A percentile compares a stretch with the other conserved stretches of the same genome.
Conservation (phyloP, 805 yeast genomes). For the Kockiozyma suomiensis region DNA sequence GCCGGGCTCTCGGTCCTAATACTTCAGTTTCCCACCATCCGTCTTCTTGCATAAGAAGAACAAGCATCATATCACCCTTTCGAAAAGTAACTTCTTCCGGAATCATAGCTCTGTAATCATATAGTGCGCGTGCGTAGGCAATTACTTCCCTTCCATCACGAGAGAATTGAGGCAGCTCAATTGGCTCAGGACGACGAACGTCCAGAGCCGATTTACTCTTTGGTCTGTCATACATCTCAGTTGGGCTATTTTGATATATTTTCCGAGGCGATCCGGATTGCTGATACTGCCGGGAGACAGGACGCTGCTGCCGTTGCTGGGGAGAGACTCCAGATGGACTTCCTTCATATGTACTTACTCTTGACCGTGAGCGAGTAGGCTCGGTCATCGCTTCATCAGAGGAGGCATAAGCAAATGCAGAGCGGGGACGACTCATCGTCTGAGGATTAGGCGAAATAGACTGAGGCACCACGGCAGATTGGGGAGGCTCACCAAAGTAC, state of each 20-base stretch:
- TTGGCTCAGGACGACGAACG: conserved; percentile 22
- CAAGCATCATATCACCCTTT: conserved; percentile 58
- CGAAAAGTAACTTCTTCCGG: conserved; percentile 63
- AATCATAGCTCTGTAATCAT: conserved; percentile 60
- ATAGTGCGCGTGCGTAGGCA: conserved; percentile 56
- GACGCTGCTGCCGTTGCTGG: conserved; percentile 24
- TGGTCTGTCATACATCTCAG: conserved; percentile 1
- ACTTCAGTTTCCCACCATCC: conserved; percentile 79
- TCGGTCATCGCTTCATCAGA: neutral
- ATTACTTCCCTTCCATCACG: conserved; percentile 57
- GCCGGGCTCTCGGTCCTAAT: conserved; percentile 43
- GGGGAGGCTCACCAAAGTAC: conserved; percentile 8
- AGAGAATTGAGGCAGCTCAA: conserved; percentile 23
- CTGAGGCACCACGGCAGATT: conserved; percentile 1
- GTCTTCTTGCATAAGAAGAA: conserved; percentile 62
- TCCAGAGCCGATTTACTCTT: conserved; percentile 33
- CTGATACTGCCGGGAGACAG: conserved; percentile 1
- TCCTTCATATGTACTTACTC: neutral
- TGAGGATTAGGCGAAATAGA: conserved; percentile 13
- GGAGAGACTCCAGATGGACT: neutral
- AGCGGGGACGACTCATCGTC: conserved; percentile 19
- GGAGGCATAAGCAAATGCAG: conserved; percentile 18
- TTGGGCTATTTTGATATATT: neutral
- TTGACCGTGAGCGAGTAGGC: conserved; percentile 4
- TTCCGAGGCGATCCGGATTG: conserved; percentile 6